Conservation (phyloP, 495 filamentous ascomycete species). For the Penicillium verhagenii region DNA sequence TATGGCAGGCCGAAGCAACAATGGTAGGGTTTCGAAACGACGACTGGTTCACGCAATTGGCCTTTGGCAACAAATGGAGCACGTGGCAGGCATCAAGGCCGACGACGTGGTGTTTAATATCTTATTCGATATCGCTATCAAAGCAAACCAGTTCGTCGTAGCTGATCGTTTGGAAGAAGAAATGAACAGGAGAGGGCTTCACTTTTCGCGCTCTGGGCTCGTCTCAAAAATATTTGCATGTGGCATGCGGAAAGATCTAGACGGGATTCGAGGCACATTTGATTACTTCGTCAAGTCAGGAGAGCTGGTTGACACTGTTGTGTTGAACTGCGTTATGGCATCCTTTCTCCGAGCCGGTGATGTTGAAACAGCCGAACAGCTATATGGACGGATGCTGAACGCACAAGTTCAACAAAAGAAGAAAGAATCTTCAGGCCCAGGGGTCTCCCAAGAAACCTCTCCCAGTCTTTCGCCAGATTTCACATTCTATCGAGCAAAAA, state of each 20-base stretch:
- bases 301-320: constrained; percentile 83
- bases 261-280: constrained; percentile 69
- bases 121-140: constrained; percentile 84
- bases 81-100: constrained; percentile 57
- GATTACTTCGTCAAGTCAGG: constrained; percentile 72
- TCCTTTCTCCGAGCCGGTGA: constrained; percentile 75
- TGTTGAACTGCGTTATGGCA: constrained; percentile 79
- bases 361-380: constrained; percentile 64
- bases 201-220: constrained; percentile 70
- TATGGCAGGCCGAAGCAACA: constrained; percentile 68
- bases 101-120: constrained; percentile 83
- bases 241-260: constrained; percentile 66
- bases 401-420: constrained; percentile 27
- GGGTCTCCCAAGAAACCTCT: neutral
- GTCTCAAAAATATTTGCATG: constrained; percentile 79
- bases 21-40: constrained; percentile 52
- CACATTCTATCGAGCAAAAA: constrained; percentile 27
- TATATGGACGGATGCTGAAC: constrained; percentile 77
- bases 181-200: constrained; percentile 65
- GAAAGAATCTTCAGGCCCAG: neutral
- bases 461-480: constrained; percentile 28
- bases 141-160: constrained; percentile 75
- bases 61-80: constrained; percentile 89
- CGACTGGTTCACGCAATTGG: constrained; percentile 72
- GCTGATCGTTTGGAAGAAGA: constrained; percentile 82